Evolutionary conservation across 1,139 yeast genomes (phyloP).

Genomic region (Trichomonascaceae sp.): DNA sequence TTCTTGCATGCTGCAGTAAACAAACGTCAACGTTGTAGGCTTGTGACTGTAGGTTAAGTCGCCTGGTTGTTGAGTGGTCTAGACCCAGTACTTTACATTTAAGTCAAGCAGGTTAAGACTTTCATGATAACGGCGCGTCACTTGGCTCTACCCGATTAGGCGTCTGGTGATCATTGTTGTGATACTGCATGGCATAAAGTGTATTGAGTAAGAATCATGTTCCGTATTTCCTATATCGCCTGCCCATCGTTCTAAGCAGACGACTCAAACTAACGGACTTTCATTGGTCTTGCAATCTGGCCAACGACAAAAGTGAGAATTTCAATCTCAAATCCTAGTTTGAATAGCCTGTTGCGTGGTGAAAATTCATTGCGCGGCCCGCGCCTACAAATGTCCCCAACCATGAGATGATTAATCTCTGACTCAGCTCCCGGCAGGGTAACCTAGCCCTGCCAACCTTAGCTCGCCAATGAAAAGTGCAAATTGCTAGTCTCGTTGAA

Average conservation of each 20-base stretch:
- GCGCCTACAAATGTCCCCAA: background rate
- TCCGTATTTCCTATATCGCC: conserved; percentile 20
- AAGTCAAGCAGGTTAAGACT: no score
- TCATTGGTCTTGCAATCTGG: conserved; percentile 7
- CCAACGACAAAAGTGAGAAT: background rate
- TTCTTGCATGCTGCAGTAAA: no score
- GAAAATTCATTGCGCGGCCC: background rate
- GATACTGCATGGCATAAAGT: no score
- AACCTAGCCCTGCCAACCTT: background rate
- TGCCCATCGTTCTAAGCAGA: conserved; percentile 10
- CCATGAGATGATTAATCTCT: background rate
- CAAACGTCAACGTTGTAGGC: no score
- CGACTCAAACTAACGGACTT: conserved; percentile 21
- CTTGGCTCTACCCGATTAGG: no score
- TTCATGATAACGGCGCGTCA: no score
- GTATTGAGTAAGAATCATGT: conserved; percentile 12
- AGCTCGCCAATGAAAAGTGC: background rate
- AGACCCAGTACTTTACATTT: no score
- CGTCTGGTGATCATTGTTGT: no score
- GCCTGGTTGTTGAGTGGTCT: no score
- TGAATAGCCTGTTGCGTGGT: background rate
- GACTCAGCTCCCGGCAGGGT: background rate
- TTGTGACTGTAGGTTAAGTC: no score
- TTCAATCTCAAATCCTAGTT: background rate
- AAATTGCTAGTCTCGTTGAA: background rate